phyloP scores from a whole-genome alignment of 257 asterid species.

The Penstemon barbatus region DNA sequence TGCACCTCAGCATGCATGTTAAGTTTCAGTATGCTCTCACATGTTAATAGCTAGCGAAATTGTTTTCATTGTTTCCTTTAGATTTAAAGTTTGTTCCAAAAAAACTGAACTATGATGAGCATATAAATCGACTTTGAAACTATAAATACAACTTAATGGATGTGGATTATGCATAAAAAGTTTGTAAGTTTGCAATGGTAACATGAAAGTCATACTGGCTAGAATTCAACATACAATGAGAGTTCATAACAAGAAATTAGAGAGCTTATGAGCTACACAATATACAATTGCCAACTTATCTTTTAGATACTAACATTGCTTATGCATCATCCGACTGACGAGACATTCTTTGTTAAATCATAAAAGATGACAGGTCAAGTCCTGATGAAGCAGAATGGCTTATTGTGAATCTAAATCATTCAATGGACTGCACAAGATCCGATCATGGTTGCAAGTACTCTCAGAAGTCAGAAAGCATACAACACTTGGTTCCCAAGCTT shows the following conservation, averaged over 20 bases:
- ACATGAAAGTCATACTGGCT: constrained; percentile 15
- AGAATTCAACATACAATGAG: constrained; percentile 6
- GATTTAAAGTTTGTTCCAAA: constrained; percentile 4
- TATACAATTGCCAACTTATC: background rate
- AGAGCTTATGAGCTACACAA: constrained; percentile 15
- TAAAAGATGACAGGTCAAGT: constrained; percentile 40
- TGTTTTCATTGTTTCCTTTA: constrained; percentile 1
- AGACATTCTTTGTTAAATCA: constrained; percentile 25
- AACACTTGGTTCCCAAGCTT: constrained; percentile 42
- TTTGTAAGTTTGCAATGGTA: background rate
- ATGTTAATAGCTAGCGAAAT: constrained; percentile 16
- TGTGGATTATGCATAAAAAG: background rate
- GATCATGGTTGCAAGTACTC: constrained; percentile 30
- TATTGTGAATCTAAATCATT: constrained; percentile 43
- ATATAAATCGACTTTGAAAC: background rate
- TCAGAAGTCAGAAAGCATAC: constrained; percentile 48
- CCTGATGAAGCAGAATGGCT: constrained; percentile 64
- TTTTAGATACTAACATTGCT: constrained; percentile 16
- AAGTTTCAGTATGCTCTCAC: constrained; percentile 16
- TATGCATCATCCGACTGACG: constrained; percentile 27
- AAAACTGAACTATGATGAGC: constrained; percentile 6
- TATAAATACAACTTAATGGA: background rate
- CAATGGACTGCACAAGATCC: constrained; percentile 33
- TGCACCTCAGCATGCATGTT: constrained; percentile 29
- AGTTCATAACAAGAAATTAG: background rate